A percentile compares a stretch with the other conserved stretches of the same genome.
phyloP scores from a whole-genome alignment of 768 basidiomycete species.

The Boletus huronensis region DNA sequence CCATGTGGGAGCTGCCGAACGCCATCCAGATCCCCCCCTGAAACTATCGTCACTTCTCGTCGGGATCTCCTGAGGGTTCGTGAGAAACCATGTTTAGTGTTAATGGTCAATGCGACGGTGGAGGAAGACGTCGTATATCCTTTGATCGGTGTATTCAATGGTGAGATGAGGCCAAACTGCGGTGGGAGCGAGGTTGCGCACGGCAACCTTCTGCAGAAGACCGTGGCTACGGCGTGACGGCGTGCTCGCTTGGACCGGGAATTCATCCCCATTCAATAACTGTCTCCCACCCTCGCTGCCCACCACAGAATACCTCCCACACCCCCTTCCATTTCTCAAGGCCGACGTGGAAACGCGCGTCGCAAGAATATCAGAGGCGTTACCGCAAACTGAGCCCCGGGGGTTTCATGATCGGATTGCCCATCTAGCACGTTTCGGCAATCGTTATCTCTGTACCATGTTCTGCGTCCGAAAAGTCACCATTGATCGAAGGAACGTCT shows the following conservation, averaged over 20 bases:
- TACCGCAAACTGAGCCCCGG: no score
- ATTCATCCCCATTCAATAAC: neutral
- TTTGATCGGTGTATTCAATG: neutral
- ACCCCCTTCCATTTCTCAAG: neutral
- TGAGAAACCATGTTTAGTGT: neutral
- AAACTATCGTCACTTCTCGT: neutral
- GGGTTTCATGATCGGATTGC: neutral
- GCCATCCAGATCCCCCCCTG: neutral
- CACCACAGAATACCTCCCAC: neutral
- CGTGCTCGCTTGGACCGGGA: neutral
- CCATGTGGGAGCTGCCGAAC: neutral
- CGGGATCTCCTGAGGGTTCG: neutral
- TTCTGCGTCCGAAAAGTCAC: neutral
- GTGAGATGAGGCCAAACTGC: neutral
- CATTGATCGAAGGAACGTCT: neutral
- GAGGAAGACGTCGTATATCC: neutral
- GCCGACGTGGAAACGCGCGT: neutral
- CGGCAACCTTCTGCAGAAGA: neutral
- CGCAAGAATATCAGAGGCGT: neutral
- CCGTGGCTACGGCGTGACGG: neutral
- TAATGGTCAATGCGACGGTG: neutral
- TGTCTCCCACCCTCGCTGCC: neutral
- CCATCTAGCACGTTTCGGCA: neutral
- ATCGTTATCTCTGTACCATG: neutral
- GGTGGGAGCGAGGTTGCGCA: neutral